These are phyloP conservation scores for Globisporangium acanthophoron DNA, from an alignment of 352 stramenopile species.

Conservation along the genomic window DNA sequence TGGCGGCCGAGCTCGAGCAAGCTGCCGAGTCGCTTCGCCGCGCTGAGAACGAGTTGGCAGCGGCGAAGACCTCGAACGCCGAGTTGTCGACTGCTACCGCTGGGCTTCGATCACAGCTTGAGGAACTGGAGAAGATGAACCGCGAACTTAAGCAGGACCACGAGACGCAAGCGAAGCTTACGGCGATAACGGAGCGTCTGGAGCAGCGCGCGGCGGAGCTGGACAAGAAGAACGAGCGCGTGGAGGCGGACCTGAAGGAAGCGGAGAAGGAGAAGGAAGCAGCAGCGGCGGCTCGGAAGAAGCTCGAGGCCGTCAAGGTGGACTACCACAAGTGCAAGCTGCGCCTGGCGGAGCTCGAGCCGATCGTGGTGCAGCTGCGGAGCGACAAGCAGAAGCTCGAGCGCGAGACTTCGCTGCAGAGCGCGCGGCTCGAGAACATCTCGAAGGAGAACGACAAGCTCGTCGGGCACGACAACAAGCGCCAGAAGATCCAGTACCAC, in stretches of 20 bases:
- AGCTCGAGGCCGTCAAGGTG: conserved; percentile 15
- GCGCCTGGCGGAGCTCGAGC: conserved; percentile 11
- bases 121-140: conserved; percentile 24
- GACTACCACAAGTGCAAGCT: conserved; percentile 9
- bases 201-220: conserved; percentile 17
- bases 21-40: not conserved
- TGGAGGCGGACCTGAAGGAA: conserved; percentile 16
- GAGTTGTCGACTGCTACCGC: conserved; percentile 16
- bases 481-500: conserved; percentile 82
- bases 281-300: conserved; percentile 7
- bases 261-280: not conserved
- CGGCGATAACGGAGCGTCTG: conserved; percentile 17
- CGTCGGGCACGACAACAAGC: conserved; percentile 70
- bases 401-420: conserved; percentile 17
- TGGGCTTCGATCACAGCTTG: conserved; percentile 11
- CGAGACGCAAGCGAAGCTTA: conserved; percentile 8
- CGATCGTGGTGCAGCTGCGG: conserved; percentile 16
- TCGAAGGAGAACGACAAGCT: conserved; percentile 65
- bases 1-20: conserved; percentile 12
- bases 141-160: conserved; percentile 16
- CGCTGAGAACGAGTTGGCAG: conserved; percentile 4
- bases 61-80: conserved; percentile 13
- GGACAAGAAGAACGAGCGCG: conserved; percentile 15
- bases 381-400: conserved; percentile 49
- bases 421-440: conserved; percentile 24